These are phyloP conservation scores for Seiridium cupressi DNA, from an alignment of 2,329 filamentous ascomycete genomes.

Conservation along the genomic window DNA sequence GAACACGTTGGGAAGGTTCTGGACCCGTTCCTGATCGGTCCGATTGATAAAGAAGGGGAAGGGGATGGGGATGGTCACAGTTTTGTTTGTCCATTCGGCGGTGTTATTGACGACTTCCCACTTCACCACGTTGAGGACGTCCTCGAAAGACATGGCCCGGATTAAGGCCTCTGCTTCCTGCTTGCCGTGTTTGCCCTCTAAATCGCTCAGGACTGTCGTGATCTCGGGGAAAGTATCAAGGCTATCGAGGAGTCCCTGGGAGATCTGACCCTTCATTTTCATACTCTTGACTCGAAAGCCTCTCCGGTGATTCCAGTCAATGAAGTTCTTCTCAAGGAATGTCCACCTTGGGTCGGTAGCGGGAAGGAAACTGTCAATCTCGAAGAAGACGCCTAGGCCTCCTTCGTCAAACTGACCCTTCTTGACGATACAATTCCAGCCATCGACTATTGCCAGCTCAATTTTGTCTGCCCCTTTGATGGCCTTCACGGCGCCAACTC, in stretches of 20 bases:
- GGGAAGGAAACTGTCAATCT: conserved; percentile 29
- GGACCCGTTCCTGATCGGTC: conserved; percentile 21
- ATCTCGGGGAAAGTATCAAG: conserved; percentile 20
- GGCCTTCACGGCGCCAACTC: conserved; percentile 13
- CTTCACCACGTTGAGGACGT: conserved; percentile 21
- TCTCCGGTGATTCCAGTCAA: conserved; percentile 11
- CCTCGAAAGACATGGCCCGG: conserved; percentile 18
- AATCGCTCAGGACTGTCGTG: conserved; percentile 8
- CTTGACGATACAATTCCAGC: conserved; percentile 20
- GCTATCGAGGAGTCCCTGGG: conserved; percentile 22
- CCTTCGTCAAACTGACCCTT: conserved; percentile 12
- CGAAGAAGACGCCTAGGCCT: conserved; percentile 24
- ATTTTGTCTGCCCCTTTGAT: conserved; percentile 12
- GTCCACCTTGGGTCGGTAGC: conserved; percentile 16
- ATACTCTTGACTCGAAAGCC: conserved; percentile 20
- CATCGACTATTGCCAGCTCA: conserved; percentile 19
- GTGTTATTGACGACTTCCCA: conserved; percentile 18
- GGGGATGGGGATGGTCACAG: conserved; percentile 11
- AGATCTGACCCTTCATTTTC: conserved; percentile 16
- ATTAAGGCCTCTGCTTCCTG: conserved; percentile 13
- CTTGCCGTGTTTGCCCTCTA: conserved; percentile 16
- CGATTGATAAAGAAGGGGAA: conserved; percentile 22
- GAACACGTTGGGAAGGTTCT: conserved; percentile 20
- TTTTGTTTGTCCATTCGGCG: neutral
- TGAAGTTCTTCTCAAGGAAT: conserved; percentile 10